Conservation (phyloP, 2,329 filamentous ascomycete genomes). For the Chaetomium strumarium region DNA sequence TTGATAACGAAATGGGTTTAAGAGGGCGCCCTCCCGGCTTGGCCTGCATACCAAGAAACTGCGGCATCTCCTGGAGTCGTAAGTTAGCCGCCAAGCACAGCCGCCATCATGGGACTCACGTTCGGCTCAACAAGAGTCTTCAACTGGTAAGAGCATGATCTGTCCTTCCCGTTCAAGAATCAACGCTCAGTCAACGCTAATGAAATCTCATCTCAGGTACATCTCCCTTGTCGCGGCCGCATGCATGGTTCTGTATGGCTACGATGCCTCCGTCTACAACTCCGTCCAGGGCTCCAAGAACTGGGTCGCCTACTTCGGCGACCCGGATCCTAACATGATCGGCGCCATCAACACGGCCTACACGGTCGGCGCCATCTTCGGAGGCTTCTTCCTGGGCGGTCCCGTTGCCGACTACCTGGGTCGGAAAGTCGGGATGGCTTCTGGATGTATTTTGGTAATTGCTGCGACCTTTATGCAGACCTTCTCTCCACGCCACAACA, state of each 20-base stretch:
- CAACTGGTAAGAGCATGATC: no score
- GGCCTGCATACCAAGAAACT: no score
- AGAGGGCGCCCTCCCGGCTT: no score
- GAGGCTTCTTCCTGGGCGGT: not conserved
- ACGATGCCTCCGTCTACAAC: slow-evolving; percentile 1
- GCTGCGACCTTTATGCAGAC: not conserved
- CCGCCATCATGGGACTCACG: no score
- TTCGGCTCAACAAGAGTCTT: no score
- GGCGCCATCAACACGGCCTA: not conserved
- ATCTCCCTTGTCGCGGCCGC: not conserved
- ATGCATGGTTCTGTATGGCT: not conserved
- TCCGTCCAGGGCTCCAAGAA: not conserved
- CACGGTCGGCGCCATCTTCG: not conserved
- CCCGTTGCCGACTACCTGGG: not conserved
- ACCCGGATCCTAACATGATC: not conserved
- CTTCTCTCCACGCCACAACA: not conserved
- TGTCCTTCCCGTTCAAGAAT: no score
- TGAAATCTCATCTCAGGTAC: not conserved
- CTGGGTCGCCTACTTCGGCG: not conserved
- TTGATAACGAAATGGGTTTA: no score
- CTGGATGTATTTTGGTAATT: not conserved
- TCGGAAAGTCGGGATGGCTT: not conserved
- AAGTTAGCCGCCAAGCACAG: no score
- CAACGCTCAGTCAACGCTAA: no score
- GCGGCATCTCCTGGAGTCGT: no score